phyloP scores from a whole-genome alignment of 495 filamentous ascomycete genomes.

The Talaromyces trachyspermus region DNA sequence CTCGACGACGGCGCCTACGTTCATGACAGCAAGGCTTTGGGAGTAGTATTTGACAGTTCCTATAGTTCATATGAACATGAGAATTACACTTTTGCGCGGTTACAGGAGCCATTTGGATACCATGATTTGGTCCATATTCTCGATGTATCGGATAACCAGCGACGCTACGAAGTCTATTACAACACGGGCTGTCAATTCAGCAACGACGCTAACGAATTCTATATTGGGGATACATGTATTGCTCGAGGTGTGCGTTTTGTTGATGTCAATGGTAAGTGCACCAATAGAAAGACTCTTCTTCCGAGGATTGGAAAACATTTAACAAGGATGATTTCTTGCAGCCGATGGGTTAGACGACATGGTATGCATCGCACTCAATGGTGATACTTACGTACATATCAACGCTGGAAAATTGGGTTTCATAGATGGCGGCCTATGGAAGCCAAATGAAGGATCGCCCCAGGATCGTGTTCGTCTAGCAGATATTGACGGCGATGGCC shows the following conservation, averaged over 20 bases:
- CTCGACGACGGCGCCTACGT: neutral
- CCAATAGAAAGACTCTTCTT: neutral
- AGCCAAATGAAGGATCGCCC: neutral
- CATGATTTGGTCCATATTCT: too few species aligned
- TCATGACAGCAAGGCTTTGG: neutral
- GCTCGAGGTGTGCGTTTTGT: too few species aligned
- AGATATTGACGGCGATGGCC: slow-evolving; percentile 25
- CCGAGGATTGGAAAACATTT: neutral
- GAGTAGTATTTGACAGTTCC: neutral
- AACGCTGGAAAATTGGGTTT: slow-evolving; percentile 10
- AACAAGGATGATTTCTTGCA: slow-evolving; percentile 5
- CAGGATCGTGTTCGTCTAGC: slow-evolving; percentile 9
- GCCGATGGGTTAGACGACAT: slow-evolving; percentile 33
- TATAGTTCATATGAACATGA: neutral
- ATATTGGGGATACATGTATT: too few species aligned
- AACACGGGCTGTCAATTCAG: too few species aligned
- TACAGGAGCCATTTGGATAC: too few species aligned
- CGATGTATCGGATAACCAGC: too few species aligned
- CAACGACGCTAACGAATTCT: too few species aligned
- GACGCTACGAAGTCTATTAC: too few species aligned
- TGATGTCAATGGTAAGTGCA: neutral
- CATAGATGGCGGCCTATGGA: neutral
- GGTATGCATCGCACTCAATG: slow-evolving; percentile 20
- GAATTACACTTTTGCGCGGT: neutral
- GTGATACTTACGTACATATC: slow-evolving; percentile 14